Evolutionary conservation across 257 asterid species (phyloP).

Genomic region (Agastache rugosa): DNA sequence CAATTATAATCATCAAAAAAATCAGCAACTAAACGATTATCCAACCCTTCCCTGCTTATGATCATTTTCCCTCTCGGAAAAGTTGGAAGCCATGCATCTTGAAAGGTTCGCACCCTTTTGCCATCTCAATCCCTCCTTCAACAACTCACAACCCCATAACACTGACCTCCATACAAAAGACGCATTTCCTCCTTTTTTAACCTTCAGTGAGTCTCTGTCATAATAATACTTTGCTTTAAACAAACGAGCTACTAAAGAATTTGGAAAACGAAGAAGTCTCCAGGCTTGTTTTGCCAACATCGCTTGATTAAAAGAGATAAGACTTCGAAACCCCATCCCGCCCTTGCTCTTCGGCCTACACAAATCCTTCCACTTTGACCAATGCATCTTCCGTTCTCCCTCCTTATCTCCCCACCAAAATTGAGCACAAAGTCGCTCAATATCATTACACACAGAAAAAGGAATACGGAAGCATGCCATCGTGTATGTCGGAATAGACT

Average conservation of each 20-base stretch:
- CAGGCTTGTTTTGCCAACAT: neutral
- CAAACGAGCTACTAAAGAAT: neutral
- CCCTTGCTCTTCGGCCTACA: neutral
- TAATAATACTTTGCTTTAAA: neutral
- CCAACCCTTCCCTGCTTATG: no score
- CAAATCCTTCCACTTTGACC: neutral
- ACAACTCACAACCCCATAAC: neutral
- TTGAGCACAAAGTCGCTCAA: no score
- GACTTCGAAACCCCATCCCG: neutral
- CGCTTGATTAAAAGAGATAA: neutral
- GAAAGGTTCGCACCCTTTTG: no score
- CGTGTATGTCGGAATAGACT: no score
- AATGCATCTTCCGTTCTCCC: neutral
- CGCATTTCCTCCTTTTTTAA: no score
- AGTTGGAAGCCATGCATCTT: neutral
- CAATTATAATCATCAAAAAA: no score
- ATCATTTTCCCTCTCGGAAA: neutral
- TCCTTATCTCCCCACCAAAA: neutral
- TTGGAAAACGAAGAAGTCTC: neutral
- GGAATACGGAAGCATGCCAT: no score
- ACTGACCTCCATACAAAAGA: neutral
- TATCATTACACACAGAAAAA: no score
- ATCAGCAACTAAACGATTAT: fast-evolving
- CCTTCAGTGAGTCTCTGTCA: neutral
- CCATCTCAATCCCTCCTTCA: neutral